Conservation (phyloP, 148 eudicot species). For the Spergularia marina region DNA sequence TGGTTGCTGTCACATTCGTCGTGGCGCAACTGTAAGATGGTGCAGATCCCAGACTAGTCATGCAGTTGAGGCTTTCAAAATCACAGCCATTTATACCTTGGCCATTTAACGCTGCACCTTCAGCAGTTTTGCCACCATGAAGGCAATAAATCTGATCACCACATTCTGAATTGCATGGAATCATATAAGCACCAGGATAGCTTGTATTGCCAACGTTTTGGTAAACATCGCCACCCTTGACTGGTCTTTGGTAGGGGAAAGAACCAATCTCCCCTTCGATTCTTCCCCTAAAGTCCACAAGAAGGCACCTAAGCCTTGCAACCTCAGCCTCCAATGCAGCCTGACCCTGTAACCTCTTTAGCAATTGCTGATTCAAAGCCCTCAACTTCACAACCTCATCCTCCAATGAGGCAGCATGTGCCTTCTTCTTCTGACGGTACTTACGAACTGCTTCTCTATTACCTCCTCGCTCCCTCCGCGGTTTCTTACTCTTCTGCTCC, state of each 20-base stretch:
- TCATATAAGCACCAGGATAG: constrained; percentile 48
- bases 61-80: constrained; percentile 62
- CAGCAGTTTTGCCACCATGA: constrained; percentile 48
- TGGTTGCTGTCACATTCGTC: constrained; percentile 31
- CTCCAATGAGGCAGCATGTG: constrained; percentile 72
- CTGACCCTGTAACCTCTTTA: constrained; percentile 77
- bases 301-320: constrained; percentile 87
- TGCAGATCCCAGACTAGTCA: constrained; percentile 50
- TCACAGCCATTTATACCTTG: constrained; percentile 58
- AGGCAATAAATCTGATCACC: constrained; percentile 71
- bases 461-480: constrained; percentile 60
- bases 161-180: constrained; percentile 74
- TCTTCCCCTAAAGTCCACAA: constrained; percentile 89
- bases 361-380: constrained; percentile 75
- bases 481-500: constrained; percentile 59
- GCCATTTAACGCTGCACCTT: constrained; percentile 35
- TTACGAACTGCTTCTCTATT: constrained; percentile 92
- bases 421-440: constrained; percentile 96
- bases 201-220: constrained; percentile 39
- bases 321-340: constrained; percentile 75
- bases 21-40: constrained; percentile 46
- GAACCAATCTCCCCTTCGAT: constrained; percentile 92
- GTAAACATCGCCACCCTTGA: constrained; percentile 47
- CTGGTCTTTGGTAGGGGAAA: constrained; percentile 85
- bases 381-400: constrained; percentile 84